Percentiles rank a stretch among this genome's conserved stretches.
Conservation (phyloP, 768 basidiomycete genomes). For the Tulasnella sp. region DNA sequence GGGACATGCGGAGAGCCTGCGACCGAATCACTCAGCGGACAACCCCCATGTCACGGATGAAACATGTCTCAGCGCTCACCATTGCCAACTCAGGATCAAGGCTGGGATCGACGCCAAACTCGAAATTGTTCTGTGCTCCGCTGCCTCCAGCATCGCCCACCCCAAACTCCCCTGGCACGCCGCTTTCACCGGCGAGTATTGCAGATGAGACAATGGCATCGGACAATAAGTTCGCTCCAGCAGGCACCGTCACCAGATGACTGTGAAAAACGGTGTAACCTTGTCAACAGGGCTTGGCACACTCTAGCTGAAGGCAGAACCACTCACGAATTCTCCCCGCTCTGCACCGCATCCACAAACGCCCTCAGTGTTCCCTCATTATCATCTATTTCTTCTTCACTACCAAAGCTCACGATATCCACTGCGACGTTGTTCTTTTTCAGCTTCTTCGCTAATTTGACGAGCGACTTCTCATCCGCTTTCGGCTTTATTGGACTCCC, state of each 20-base stretch:
- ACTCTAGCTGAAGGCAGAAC: not conserved
- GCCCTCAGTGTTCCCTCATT: constrained; percentile 64
- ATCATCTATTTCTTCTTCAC: constrained; percentile 60
- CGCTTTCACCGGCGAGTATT: constrained; percentile 69
- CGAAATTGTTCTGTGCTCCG: constrained; percentile 53
- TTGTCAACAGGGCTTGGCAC: not conserved
- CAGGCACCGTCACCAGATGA: constrained; percentile 74
- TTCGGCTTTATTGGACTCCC: constrained; percentile 64
- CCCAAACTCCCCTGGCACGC: constrained; percentile 61
- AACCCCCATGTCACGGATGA: constrained; percentile 6
- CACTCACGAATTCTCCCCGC: constrained; percentile 81
- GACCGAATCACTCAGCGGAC: not conserved
- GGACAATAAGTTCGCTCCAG: constrained; percentile 76
- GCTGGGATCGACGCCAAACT: constrained; percentile 91
- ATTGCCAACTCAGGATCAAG: constrained; percentile 96
- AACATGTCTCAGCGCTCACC: constrained; percentile 47
- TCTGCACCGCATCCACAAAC: constrained; percentile 79
- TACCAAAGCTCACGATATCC: constrained; percentile 83
- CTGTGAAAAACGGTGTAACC: constrained; percentile 42
- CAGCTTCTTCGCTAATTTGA: constrained; percentile 90
- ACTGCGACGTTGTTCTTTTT: constrained; percentile 99
- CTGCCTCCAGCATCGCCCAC: constrained; percentile 41
- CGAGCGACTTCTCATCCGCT: constrained; percentile 67
- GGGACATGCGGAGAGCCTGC: constrained; percentile 93
- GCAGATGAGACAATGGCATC: constrained; percentile 78